A percentile compares a stretch with the other conserved stretches of the same genome.
Conservation (phyloP, 2,329 filamentous ascomycete genomes). For the Xylaria polymorpha region DNA sequence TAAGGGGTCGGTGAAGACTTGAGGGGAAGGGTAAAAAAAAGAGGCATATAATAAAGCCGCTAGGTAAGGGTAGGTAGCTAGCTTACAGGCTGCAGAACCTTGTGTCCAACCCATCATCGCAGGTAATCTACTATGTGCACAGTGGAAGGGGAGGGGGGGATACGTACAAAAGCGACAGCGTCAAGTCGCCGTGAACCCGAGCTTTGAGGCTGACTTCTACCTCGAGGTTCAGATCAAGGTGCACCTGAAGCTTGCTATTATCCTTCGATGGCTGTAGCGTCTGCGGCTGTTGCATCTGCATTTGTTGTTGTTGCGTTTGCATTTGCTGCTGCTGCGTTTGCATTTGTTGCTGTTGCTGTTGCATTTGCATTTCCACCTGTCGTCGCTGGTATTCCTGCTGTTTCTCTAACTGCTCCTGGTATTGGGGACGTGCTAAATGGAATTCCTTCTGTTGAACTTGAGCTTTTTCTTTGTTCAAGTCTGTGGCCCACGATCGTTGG, state of each 20-base stretch:
- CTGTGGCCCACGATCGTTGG: constrained; percentile 47
- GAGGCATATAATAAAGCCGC: neutral
- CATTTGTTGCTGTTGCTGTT: constrained; percentile 41
- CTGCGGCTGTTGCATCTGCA: constrained; percentile 43
- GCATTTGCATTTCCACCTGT: constrained; percentile 38
- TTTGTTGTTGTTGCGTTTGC: constrained; percentile 38
- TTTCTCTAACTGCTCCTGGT: constrained; percentile 41
- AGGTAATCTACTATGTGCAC: neutral
- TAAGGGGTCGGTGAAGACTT: neutral
- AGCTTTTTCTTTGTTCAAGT: constrained; percentile 46
- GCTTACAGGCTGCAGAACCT: constrained; percentile 1
- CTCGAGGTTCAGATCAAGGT: constrained; percentile 83
- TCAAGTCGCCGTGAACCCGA: constrained; percentile 85
- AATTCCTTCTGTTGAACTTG: constrained; percentile 46
- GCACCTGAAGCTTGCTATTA: constrained; percentile 66
- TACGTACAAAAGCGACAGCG: constrained; percentile 52
- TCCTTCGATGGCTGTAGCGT: constrained; percentile 43
- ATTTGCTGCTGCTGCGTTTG: constrained; percentile 45
- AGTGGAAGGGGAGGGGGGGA: neutral
- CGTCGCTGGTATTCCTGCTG: constrained; percentile 44
- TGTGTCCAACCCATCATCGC: neutral
- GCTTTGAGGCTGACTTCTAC: constrained; percentile 88
- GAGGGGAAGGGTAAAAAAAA: neutral
- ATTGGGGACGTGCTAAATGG: constrained; percentile 41
- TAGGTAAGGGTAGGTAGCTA: neutral